phyloP scores from a whole-genome alignment of 179 eudicot genomes.

The Heliamphora pulchella region DNA sequence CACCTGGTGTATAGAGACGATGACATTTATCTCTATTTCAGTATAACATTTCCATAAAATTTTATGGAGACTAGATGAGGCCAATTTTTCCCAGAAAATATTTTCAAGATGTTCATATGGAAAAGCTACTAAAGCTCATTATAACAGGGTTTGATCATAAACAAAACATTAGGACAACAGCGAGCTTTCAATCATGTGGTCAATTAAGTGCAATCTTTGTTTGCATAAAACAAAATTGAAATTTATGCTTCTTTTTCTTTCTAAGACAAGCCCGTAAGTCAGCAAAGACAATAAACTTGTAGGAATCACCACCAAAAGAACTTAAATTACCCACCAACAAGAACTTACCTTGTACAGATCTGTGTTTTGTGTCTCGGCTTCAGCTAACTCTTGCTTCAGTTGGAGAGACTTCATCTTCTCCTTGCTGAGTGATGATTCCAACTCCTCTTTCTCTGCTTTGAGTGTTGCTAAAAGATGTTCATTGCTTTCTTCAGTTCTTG shows the following conservation, averaged over 20 bases:
- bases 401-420: slow-evolving; percentile 63
- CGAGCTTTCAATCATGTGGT: not conserved
- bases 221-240: not conserved
- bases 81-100: not conserved
- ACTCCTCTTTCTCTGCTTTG: slow-evolving; percentile 67
- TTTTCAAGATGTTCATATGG: not conserved
- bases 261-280: slow-evolving; percentile 1
- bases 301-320: not conserved
- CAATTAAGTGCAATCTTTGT: not conserved
- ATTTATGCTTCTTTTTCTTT: not conserved
- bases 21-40: not conserved
- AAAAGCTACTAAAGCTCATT: not conserved
- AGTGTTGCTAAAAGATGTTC: slow-evolving; percentile 46
- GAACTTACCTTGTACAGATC: slow-evolving; percentile 76
- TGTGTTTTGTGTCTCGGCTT: slow-evolving; percentile 66
- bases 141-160: not conserved
- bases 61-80: not conserved
- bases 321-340: not conserved
- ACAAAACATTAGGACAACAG: not conserved
- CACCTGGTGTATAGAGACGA: not conserved
- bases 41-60: not conserved
- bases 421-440: slow-evolving; percentile 53
- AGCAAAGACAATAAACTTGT: not conserved
- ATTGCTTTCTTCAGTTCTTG: slow-evolving; percentile 36
- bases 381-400: slow-evolving; percentile 76